Evolutionary conservation across 1,139 yeast species (phyloP), one percentile per base, ranked within the genome.

Genomic region (Arxiozyma telluris): DNA sequence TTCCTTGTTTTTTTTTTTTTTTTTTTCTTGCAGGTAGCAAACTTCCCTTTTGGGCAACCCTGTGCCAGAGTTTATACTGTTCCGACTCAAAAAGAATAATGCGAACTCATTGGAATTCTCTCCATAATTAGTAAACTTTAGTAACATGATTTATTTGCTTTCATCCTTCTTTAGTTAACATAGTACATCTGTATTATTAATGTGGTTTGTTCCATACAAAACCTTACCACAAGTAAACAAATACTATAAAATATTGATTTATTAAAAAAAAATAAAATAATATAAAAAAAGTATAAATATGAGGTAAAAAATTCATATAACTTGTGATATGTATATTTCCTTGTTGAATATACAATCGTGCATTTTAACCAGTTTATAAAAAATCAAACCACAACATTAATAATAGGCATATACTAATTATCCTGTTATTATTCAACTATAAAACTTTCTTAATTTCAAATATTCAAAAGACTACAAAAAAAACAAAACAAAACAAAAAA

Each of bases 401-500:
- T 3, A 34, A 34, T 15, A 34, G 12, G 4, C 39, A 34, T 34
- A 15, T 12, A 3, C 12, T 27, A 27, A 15, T 1, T 34, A 3
- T 15, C 3, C 17, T 15, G n/a, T 15, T 4, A 4, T 34, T 34
- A 15, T 34, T 34, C n/a, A 15, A 15, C n/a, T 3, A 15, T 34
- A 15, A 34, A 12, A 15, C n/a, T 15, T 34, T 15, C n/a, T 12
- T 12, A 12, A 34, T 15, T 34, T 6, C 6, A 27, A 30, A 17
- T 18, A 45, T 44, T 30, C 48, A 17, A 41, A 15, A 42, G 17
- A 41, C n/a, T n/a, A n/a, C n/a, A 18, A 23, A n/a, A 20, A 39
- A 21, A 38, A 38, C 21, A 15, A 41, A 39, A 46, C 82, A 41
- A 18, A 23, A n/a, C 11, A 39, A 21, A 38, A 38, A n/a, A 44